Evolutionary conservation across 106 monocot genomes (phyloP).

Genomic region (Apostasia shenzhenica): DNA sequence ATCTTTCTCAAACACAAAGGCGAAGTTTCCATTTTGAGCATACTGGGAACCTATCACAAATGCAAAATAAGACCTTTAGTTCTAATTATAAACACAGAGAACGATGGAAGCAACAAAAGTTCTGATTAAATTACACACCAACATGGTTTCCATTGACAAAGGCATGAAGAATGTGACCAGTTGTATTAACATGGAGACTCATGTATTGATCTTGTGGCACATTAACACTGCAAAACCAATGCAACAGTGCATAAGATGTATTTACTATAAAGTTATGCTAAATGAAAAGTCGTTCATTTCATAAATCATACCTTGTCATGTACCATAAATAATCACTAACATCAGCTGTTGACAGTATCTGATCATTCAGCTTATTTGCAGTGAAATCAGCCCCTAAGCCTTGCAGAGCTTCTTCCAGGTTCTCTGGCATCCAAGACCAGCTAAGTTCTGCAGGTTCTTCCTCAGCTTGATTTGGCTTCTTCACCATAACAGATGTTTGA

Average conservation of each 20-base stretch:
- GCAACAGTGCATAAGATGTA: background rate
- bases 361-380: conserved; percentile 38
- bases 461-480: conserved; percentile 25
- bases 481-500: conserved; percentile 49
- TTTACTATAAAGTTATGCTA: background rate
- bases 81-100: background rate
- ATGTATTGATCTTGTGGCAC: conserved; percentile 8
- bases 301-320: conserved; percentile 46
- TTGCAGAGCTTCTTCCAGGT: conserved; percentile 1
- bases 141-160: conserved; percentile 56
- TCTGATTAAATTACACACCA: conserved; percentile 21
- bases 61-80: background rate
- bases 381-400: conserved; percentile 9
- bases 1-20: conserved; percentile 29
- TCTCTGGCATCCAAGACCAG: conserved; percentile 62
- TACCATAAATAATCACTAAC: conserved; percentile 85
- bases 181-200: conserved; percentile 42
- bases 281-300: background rate
- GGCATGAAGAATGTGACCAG: conserved; percentile 50
- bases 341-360: conserved; percentile 35
- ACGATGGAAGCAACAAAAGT: background rate
- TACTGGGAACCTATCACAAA: conserved; percentile 39
- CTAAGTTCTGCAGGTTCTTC: conserved; percentile 14
- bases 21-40: conserved; percentile 25
- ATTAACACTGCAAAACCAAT: conserved; percentile 12